A percentile compares a stretch with the other conserved stretches of the same genome.
Evolutionary conservation across 2,329 filamentous ascomycete species (phyloP).

Genomic region (Pseudogymnoascus verrucosus): DNA sequence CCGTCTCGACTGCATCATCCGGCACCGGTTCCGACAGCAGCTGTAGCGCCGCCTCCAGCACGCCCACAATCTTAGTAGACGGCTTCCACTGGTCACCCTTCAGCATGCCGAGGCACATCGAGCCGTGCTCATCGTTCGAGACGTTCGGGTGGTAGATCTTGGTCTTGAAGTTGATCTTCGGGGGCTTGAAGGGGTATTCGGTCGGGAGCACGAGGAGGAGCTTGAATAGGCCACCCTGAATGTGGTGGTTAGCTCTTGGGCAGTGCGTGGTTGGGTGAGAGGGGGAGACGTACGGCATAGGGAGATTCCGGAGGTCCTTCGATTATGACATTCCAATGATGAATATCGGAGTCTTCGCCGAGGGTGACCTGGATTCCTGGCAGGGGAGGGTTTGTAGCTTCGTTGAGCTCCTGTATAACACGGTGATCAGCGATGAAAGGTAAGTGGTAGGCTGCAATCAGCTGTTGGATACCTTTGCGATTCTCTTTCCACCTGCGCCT

Average conservation of each 20-base stretch:
- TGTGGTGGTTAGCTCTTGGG: background rate
- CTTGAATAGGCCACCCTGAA: slow-evolving; percentile 55
- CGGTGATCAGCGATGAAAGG: slow-evolving; percentile 9
- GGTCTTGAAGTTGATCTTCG: slow-evolving; percentile 59
- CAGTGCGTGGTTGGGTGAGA: background rate
- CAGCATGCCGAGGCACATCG: slow-evolving; percentile 67
- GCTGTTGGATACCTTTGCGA: slow-evolving; percentile 18
- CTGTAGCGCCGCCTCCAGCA: slow-evolving; percentile 56
- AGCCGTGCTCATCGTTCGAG: slow-evolving; percentile 64
- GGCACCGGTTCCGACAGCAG: slow-evolving; percentile 60
- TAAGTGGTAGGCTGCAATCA: background rate
- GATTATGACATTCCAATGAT: slow-evolving; percentile 60
- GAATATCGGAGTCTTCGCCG: slow-evolving; percentile 55
- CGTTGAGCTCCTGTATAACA: slow-evolving; percentile 47
- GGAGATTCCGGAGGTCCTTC: slow-evolving; percentile 56
- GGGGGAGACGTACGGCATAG: slow-evolving; percentile 47
- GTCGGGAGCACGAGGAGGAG: slow-evolving; percentile 58
- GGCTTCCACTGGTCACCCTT: slow-evolving; percentile 68
- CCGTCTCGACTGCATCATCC: slow-evolving; percentile 62
- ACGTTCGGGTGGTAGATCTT: slow-evolving; percentile 74
- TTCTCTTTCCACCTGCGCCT: slow-evolving; percentile 22
- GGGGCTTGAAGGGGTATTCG: slow-evolving; percentile 69
- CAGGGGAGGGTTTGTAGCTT: slow-evolving; percentile 47
- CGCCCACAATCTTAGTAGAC: slow-evolving; percentile 56
- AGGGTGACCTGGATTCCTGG: slow-evolving; percentile 48